Conservation (phyloP, 1,284 basidiomycete genomes). For the Golubevia sp. region DNA sequence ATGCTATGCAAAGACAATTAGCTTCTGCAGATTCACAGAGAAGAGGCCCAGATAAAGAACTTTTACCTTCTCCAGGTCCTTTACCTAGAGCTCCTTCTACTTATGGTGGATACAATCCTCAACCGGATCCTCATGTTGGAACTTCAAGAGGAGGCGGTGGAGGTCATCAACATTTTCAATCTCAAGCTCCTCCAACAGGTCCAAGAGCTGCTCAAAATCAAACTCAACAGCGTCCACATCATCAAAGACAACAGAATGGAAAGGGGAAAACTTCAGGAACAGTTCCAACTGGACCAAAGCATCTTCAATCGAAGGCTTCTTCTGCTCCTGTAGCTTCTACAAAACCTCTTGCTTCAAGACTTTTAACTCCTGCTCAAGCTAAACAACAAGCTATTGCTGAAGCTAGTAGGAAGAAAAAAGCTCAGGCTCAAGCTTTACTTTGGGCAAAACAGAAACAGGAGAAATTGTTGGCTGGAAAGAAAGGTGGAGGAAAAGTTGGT, state of each 20-base stretch:
- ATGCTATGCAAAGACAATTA: not conserved
- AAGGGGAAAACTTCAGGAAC: too few species aligned
- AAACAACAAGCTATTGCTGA: not conserved
- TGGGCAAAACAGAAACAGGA: not conserved
- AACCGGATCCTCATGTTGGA: not conserved
- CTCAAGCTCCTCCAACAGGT: not conserved
- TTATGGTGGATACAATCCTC: too few species aligned
- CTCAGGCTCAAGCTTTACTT: not conserved
- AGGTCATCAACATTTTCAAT: not conserved
- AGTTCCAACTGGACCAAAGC: too few species aligned
- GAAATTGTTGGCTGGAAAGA: not conserved
- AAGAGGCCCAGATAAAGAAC: not conserved
- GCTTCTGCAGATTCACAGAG: not conserved
- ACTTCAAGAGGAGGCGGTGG: not conserved
- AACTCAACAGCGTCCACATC: not conserved
- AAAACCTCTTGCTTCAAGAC: too few species aligned
- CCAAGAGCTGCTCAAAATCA: not conserved
- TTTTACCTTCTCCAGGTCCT: not conserved
- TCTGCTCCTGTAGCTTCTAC: too few species aligned
- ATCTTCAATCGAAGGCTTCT: too few species aligned
- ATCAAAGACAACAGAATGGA: not conserved
- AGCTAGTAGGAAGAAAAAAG: not conserved
- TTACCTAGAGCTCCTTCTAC: not conserved
- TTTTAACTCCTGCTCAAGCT: too few species aligned
- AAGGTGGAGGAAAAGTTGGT: not conserved